A percentile compares a stretch with the other conserved stretches of the same genome.
Evolutionary conservation across 208 protist species (phyloP).

Genomic region (Leishmania tarentolae): DNA sequence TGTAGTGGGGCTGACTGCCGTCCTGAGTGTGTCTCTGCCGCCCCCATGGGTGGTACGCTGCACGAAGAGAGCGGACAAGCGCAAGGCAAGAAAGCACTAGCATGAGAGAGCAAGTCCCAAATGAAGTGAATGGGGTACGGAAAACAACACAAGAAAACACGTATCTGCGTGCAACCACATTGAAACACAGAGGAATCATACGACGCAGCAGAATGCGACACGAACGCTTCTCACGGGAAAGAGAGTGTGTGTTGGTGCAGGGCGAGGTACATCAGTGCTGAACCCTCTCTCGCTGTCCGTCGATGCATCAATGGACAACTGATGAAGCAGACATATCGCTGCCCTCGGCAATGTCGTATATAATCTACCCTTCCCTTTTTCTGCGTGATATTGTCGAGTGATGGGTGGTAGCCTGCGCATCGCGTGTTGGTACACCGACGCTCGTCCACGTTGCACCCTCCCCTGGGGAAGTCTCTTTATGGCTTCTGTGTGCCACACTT

Average conservation of each 20-base stretch:
- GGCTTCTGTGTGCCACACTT: background rate
- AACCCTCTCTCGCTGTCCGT: background rate
- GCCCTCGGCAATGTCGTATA: background rate
- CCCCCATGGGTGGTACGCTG: background rate
- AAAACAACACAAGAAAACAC: background rate
- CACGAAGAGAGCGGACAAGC: background rate
- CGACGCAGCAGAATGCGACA: background rate
- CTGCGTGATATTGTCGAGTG: background rate
- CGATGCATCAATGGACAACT: background rate
- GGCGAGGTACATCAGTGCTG: background rate
- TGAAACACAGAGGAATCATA: background rate
- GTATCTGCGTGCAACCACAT: background rate
- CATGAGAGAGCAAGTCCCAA: background rate
- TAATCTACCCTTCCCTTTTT: background rate
- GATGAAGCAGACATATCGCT: background rate
- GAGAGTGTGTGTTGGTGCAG: background rate
- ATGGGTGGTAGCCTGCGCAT: background rate
- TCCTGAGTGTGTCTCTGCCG: background rate
- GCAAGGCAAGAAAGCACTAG: background rate
- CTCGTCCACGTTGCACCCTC: background rate
- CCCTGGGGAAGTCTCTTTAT: background rate
- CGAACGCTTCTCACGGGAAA: background rate
- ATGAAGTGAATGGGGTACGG: background rate
- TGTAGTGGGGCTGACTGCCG: background rate
- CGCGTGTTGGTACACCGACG: background rate